phyloP scores from a whole-genome alignment of 345 rosid species.

The Syzygium oleosum region DNA sequence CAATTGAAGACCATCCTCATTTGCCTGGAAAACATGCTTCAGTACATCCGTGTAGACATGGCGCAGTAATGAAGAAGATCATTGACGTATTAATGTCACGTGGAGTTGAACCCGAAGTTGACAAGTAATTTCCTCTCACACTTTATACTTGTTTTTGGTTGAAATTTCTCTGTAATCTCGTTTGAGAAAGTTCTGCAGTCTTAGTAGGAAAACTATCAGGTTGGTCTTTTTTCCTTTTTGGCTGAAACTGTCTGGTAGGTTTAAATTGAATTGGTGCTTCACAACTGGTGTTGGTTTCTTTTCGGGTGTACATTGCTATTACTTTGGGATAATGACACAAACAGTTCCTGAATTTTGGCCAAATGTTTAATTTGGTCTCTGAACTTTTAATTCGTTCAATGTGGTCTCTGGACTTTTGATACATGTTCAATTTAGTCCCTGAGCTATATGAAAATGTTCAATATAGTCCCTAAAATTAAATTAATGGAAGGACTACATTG shows the following conservation, averaged over 20 bases:
- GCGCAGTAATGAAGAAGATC: conserved; percentile 99
- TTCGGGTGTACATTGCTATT: neutral
- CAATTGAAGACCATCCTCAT: conserved; percentile 98
- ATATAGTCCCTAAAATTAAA: too few relatives aligned
- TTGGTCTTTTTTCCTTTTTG: neutral
- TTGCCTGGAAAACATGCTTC: conserved; percentile 99
- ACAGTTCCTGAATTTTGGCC: too few relatives aligned
- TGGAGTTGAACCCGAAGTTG: conserved; percentile 99
- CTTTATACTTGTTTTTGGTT: neutral
- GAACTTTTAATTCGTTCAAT: too few relatives aligned
- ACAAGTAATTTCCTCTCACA: conserved; percentile 43
- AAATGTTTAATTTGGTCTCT: too few relatives aligned
- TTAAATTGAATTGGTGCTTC: neutral
- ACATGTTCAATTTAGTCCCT: too few relatives aligned
- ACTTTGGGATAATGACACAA: neutral
- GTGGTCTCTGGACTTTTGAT: too few relatives aligned
- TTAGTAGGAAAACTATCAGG: neutral
- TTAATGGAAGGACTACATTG: too few relatives aligned
- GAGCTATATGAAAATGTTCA: too few relatives aligned
- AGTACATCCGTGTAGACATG: conserved; percentile 97
- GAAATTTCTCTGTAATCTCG: neutral
- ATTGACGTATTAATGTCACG: conserved; percentile 93
- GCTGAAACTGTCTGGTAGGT: neutral
- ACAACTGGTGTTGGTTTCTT: neutral
- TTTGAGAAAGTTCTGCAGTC: neutral